These are phyloP conservation scores for Tulasnella sp. DNA, from an alignment of 768 basidiomycete species.

Conservation along the genomic window DNA sequence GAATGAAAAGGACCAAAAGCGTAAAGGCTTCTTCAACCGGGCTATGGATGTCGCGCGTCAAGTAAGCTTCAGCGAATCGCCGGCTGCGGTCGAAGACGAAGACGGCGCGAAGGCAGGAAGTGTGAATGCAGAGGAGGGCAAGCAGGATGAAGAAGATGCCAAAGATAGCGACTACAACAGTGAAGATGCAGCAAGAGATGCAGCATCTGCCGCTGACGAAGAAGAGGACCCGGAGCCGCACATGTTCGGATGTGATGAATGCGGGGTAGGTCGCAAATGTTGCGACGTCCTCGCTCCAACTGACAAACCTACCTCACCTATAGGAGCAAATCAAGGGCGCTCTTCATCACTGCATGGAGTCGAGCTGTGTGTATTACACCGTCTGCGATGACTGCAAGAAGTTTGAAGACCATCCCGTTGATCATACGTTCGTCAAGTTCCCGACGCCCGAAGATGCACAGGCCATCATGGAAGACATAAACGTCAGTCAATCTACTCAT, in stretches of 20 bases:
- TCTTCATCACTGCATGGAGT: neutral
- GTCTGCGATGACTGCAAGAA: conserved; percentile 1
- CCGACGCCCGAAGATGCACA: neutral
- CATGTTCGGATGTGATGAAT: neutral
- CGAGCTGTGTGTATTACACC: neutral
- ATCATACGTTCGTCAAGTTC: neutral
- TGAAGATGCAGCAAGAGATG: neutral
- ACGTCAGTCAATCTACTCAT: too few species aligned
- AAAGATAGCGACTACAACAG: neutral
- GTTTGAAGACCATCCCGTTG: neutral
- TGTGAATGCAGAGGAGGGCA: neutral
- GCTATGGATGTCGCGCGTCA: neutral
- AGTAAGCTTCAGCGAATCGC: neutral
- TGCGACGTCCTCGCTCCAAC: neutral
- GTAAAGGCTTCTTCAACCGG: neutral
- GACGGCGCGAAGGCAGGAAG: neutral
- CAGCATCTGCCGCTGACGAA: neutral
- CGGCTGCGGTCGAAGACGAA: neutral
- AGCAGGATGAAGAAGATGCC: neutral
- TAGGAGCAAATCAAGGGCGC: neutral
- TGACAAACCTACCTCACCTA: neutral
- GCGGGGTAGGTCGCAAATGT: neutral
- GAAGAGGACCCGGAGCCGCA: neutral
- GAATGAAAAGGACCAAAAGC: neutral
- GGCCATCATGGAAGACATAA: neutral